Base-by-base conservation (phyloP, 225 moss, liverwort and hornwort genomes). In the Climacium dendroides region DNA sequence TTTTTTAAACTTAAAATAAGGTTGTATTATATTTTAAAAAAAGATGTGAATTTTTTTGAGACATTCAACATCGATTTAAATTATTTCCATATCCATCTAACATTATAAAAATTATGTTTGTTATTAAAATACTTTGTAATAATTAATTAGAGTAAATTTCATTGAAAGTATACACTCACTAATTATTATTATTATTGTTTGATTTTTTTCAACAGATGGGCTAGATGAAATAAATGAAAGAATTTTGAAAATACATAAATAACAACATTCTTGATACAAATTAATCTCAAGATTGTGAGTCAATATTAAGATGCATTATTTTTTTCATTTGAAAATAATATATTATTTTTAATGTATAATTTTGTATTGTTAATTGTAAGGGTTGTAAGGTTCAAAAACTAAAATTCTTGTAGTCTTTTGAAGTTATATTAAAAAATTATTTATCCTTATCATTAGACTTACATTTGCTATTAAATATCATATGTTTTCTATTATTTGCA, bases 131-230 rank as follows among this genome's bases (percentile, higher is more conserved):
- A 45, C 45, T 45, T 8, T 8, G 8, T 8, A 73, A 4, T 47
- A 48, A 67, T 37, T 39, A 24, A 11, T 2, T 11, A 48, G 16
- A 29, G 0, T 8, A 26, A 26, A 5, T 2, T 34, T 32, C 32
- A 3, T 76, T 53, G 2, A 52, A 0, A n/a, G 1, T n/a, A 3
- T 23, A 76, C 2, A n/a, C 4, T 54, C 54, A n/a, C 3, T n/a
- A 15, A 35, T 28, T 28, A 54, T 0, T 39, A 0, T 16, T 26
- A 41, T 19, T 13, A 0, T 0, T 30, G 4, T 19, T 60, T 43
- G 8, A 13, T 19, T 79, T 43, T 20, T 23, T 1, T n/a, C 16
- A 48, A 25, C 0, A 71, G 22, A 48, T 52, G 1, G 47, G 7
- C 12, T 0, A 13, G n/a, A n/a, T 79, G 5, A 13, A 16, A 22